phyloP scores from a whole-genome alignment of 2,329 filamentous ascomycete genomes.

The Fusarium staphyleae region DNA sequence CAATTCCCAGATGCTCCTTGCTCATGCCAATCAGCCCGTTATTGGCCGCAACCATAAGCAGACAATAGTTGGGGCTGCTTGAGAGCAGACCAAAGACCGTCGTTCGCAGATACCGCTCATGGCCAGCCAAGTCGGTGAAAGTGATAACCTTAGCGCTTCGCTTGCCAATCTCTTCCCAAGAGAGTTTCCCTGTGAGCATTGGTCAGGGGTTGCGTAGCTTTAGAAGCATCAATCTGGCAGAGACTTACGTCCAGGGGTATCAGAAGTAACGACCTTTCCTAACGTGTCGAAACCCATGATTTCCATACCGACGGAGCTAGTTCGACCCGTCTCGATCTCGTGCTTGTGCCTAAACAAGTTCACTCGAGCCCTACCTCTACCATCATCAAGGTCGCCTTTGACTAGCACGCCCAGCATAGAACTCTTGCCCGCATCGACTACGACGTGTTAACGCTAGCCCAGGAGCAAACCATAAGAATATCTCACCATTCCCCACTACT shows the following conservation, averaged over 20 bases:
- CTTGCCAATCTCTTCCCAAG: conserved; percentile 97
- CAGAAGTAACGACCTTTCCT: conserved; percentile 82
- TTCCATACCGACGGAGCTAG: conserved; percentile 97
- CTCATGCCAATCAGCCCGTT: conserved; percentile 98
- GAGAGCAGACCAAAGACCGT: conserved; percentile 95
- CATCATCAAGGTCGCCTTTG: conserved; percentile 94
- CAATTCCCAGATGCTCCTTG: conserved; percentile 96
- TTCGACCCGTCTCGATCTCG: conserved; percentile 93
- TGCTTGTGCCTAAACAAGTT: conserved; percentile 98
- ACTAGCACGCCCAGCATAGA: conserved; percentile 95
- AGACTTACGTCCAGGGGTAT: conserved; percentile 77
- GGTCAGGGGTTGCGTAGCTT: conserved; percentile 22
- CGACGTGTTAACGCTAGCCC: conserved; percentile 20
- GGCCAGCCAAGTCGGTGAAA: conserved; percentile 93
- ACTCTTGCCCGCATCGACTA: conserved; percentile 94
- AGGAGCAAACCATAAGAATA: neutral
- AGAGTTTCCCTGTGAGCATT: conserved; percentile 63
- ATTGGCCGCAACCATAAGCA: conserved; percentile 98
- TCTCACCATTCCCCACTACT: conserved; percentile 87
- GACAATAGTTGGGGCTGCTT: conserved; percentile 94
- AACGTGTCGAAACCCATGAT: conserved; percentile 96
- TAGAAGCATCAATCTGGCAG: too few relatives aligned
- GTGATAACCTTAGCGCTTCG: conserved; percentile 95
- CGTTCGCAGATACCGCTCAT: conserved; percentile 93
- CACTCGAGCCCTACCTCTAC: conserved; percentile 88